A percentile compares a stretch with the other conserved stretches of the same genome.
Evolutionary conservation across 345 rosid genomes (phyloP).

Genomic region (Aquilaria yunnanensis): DNA sequence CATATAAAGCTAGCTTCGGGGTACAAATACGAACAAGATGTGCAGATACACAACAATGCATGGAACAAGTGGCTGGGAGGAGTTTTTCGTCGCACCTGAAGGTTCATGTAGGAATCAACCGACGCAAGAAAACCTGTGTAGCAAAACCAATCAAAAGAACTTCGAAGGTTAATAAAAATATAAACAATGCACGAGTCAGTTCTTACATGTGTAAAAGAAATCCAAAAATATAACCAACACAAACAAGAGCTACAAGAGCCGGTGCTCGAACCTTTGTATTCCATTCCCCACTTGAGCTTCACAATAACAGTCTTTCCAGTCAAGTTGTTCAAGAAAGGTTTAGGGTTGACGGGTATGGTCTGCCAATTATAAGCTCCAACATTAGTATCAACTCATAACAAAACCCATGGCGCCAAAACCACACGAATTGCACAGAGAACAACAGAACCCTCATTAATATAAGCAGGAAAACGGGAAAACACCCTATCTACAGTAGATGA

Average conservation of each 20-base stretch:
- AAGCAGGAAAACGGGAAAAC: too few species aligned
- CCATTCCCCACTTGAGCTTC: slow-evolving; percentile 96
- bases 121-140: slow-evolving; percentile 84
- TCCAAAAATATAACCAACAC: background rate
- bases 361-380: slow-evolving; percentile 19
- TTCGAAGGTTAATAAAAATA: background rate
- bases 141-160: slow-evolving; percentile 1
- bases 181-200: too few species aligned
- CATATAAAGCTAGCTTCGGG: background rate
- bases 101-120: slow-evolving; percentile 95
- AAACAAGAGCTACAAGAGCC: background rate
- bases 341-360: slow-evolving; percentile 85
- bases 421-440: too few species aligned
- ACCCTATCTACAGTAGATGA: too few species aligned
- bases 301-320: slow-evolving; percentile 84
- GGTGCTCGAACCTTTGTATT: slow-evolving; percentile 54
- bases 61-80: background rate
- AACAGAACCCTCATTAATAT: too few species aligned
- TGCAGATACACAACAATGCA: too few species aligned
- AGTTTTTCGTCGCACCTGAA: slow-evolving; percentile 45
- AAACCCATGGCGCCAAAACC: background rate
- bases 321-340: slow-evolving; percentile 87
- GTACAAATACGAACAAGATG: background rate
- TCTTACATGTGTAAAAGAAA: background rate
- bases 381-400: background rate